Percentiles rank a stretch among this genome's conserved stretches.
Evolutionary conservation across 192 early-diverging fungal genomes (phyloP).

Genomic region (Podila clonocystis): DNA sequence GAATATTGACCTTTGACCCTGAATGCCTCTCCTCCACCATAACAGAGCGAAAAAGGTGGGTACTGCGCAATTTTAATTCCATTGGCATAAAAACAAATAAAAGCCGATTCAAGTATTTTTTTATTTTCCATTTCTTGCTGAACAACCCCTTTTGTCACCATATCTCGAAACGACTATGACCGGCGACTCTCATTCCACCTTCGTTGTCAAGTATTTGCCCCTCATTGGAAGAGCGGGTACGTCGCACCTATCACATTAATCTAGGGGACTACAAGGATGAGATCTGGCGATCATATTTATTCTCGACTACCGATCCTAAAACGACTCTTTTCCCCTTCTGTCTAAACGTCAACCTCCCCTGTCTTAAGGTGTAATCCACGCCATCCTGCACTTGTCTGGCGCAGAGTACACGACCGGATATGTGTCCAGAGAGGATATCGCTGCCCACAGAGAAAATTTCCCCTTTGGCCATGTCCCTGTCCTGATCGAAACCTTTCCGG

Average conservation of each 20-base stretch:
- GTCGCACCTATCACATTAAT: not conserved
- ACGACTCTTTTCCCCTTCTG: not conserved
- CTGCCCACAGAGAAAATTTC: conserved; percentile 3
- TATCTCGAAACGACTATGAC: no score
- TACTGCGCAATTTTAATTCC: no score
- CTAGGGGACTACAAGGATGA: no score
- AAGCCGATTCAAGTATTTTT: no score
- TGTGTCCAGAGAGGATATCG: conserved; percentile 11
- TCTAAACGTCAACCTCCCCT: not conserved
- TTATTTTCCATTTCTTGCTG: no score
- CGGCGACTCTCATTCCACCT: conserved; percentile 14
- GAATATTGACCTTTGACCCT: no score
- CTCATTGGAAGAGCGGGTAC: conserved; percentile 38
- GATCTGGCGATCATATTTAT: not conserved
- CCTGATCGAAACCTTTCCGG: conserved; percentile 17
- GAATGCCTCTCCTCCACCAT: no score
- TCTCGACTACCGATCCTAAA: not conserved
- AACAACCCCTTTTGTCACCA: no score
- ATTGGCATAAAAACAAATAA: no score
- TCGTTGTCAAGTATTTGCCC: conserved; percentile 42
- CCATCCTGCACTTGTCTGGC: conserved; percentile 27
- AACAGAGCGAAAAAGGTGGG: no score
- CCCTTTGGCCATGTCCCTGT: conserved; percentile 46
- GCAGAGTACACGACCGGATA: conserved; percentile 37
- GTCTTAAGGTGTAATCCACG: conserved; percentile 10